Conservation (phyloP, 2,329 filamentous ascomycete species). For the Colletotrichum limetticola region DNA sequence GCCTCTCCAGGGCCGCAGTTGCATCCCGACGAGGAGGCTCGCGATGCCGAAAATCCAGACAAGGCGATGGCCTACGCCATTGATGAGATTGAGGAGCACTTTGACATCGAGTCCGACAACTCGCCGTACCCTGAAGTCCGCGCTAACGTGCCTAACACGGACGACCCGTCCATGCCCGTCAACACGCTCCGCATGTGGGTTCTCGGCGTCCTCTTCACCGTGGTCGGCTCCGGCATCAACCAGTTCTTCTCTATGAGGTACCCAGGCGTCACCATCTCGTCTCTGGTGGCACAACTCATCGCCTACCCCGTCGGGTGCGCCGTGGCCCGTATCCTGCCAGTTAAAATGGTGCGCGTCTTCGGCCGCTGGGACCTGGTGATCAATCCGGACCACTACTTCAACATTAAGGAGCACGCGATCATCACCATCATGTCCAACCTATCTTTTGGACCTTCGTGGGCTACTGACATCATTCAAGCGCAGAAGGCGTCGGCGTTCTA, state of each 20-base stretch:
- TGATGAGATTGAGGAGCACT: constrained; percentile 22
- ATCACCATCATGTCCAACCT: constrained; percentile 66
- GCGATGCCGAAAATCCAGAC: constrained; percentile 12
- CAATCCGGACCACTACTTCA: constrained; percentile 60
- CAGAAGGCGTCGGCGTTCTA: constrained; percentile 55
- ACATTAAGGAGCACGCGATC: constrained; percentile 63
- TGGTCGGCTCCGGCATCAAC: constrained; percentile 46
- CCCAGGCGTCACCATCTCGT: constrained; percentile 48
- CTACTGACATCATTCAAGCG: constrained; percentile 54
- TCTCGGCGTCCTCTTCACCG: constrained; percentile 46
- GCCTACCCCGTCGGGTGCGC: constrained; percentile 49
- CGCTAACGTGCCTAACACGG: constrained; percentile 52
- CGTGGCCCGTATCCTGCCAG: constrained; percentile 47
- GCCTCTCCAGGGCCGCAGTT: neutral
- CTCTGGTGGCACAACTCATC: constrained; percentile 50
- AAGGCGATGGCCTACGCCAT: constrained; percentile 28
- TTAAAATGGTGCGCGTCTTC: constrained; percentile 43
- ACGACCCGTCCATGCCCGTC: constrained; percentile 47
- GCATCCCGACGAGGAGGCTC: constrained; percentile 2
- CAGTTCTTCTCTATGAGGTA: constrained; percentile 51
- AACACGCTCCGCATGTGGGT: constrained; percentile 50
- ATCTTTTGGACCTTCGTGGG: constrained; percentile 52
- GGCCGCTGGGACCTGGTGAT: constrained; percentile 48
- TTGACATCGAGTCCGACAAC: constrained; percentile 39
- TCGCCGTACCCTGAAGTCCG: constrained; percentile 50